A percentile compares a stretch with the other conserved stretches of the same genome.
Conservation (phyloP, 495 filamentous ascomycete genomes). For the Parathielavia appendiculata region DNA sequence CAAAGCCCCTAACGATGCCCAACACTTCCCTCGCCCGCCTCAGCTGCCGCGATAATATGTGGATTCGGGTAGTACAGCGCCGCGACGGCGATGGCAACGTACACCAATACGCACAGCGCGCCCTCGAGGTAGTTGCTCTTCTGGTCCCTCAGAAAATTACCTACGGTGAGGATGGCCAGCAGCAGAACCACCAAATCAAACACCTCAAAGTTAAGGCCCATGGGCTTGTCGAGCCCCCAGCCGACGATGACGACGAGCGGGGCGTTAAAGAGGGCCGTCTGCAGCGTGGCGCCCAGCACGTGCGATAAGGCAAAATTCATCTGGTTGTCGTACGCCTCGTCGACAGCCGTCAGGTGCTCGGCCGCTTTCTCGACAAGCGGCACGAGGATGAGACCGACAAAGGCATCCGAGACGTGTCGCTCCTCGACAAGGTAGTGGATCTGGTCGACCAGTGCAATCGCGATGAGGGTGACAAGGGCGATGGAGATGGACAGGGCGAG, state of each 20-base stretch:
- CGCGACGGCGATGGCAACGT: conserved; percentile 57
- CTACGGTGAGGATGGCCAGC: conserved; percentile 78
- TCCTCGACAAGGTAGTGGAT: conserved; percentile 67
- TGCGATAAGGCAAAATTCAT: conserved; percentile 92
- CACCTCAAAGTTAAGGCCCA: conserved; percentile 81
- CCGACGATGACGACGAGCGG: conserved; percentile 79
- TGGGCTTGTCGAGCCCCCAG: conserved; percentile 66
- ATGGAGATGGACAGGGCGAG: conserved; percentile 64
- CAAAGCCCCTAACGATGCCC: conserved; percentile 5
- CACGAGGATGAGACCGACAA: conserved; percentile 71
- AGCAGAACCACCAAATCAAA: conserved; percentile 89
- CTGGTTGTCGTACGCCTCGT: conserved; percentile 83
- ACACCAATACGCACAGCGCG: conserved; percentile 65
- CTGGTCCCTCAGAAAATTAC: conserved; percentile 73
- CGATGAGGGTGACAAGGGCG: conserved; percentile 70
- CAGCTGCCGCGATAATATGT: conserved; percentile 5
- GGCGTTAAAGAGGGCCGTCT: conserved; percentile 85
- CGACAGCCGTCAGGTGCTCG: conserved; percentile 83
- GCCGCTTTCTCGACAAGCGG: conserved; percentile 89
- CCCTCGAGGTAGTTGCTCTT: conserved; percentile 81
- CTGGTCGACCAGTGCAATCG: conserved; percentile 74
- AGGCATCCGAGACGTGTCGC: conserved; percentile 64
- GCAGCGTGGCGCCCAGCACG: conserved; percentile 80
- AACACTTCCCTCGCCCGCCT: conserved; percentile 1
- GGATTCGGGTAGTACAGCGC: conserved; percentile 60